These are phyloP conservation scores for Boletus fagicola DNA, from an alignment of 768 basidiomycete species.

Conservation along the genomic window DNA sequence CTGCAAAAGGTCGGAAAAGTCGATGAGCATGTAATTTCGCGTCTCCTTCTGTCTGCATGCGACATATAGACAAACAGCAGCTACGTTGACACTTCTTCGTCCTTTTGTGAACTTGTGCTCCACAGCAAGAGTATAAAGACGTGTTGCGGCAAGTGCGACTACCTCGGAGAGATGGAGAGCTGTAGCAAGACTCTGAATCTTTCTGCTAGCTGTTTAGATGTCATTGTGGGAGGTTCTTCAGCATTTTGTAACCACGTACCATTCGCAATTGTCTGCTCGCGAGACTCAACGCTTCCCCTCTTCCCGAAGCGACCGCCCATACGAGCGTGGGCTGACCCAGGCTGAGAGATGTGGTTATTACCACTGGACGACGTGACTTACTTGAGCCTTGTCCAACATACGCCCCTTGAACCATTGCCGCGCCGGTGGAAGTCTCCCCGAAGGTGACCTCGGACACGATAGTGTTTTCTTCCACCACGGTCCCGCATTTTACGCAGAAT, in stretches of 20 bases:
- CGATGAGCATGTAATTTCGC: slow-evolving; percentile 94
- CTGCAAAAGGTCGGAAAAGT: slow-evolving; percentile 95
- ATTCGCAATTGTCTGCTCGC: slow-evolving; percentile 89
- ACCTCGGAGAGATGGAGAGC: slow-evolving; percentile 76
- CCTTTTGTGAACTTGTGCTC: slow-evolving; percentile 95
- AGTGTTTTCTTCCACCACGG: slow-evolving; percentile 88
- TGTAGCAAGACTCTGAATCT: slow-evolving; percentile 79
- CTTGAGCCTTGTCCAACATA: slow-evolving; percentile 91
- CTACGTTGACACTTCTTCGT: slow-evolving; percentile 86
- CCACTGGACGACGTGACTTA: slow-evolving; percentile 41
- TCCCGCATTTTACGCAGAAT: slow-evolving; percentile 83
- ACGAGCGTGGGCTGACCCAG: slow-evolving; percentile 64
- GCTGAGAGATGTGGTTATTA: background rate
- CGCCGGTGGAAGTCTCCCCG: slow-evolving; percentile 89
- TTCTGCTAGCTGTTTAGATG: slow-evolving; percentile 60
- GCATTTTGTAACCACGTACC: slow-evolving; percentile 44
- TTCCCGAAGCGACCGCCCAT: slow-evolving; percentile 83
- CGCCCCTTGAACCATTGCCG: slow-evolving; percentile 93
- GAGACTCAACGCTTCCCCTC: slow-evolving; percentile 73
- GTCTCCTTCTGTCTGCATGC: slow-evolving; percentile 91
- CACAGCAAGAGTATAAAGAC: slow-evolving; percentile 91
- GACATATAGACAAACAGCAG: slow-evolving; percentile 93
- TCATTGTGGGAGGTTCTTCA: background rate
- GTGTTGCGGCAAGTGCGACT: slow-evolving; percentile 75
- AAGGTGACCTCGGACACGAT: slow-evolving; percentile 95